Conservation (phyloP, 352 stramenopile genomes). For the Pythium chondricola region DNA sequence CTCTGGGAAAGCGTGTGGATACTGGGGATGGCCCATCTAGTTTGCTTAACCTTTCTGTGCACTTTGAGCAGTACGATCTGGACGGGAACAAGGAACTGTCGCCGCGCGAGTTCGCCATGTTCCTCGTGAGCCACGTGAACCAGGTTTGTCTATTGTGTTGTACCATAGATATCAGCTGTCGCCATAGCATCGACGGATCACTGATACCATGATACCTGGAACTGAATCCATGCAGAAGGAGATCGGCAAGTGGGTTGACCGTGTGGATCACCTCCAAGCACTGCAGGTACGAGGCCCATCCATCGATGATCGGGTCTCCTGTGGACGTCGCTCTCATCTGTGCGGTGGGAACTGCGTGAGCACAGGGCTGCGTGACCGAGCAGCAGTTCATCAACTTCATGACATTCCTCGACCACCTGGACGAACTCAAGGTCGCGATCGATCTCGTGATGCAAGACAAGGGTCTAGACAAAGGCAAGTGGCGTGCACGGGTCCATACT, state of each 20-base stretch:
- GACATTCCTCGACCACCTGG: conserved; percentile 73
- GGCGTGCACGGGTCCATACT: not conserved
- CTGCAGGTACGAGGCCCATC: conserved; percentile 31
- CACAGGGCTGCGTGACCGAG: conserved; percentile 63
- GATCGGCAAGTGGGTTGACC: conserved; percentile 75
- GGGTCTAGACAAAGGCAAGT: conserved; percentile 72
- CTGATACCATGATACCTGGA: no score
- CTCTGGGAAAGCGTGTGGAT: no score
- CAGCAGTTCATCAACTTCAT: conserved; percentile 85
- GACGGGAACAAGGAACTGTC: conserved; percentile 77
- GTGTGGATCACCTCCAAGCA: conserved; percentile 57
- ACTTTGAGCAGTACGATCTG: conserved; percentile 88
- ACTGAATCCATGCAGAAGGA: conserved; percentile 49
- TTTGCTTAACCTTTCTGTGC: conserved; percentile 42
- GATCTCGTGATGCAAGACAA: conserved; percentile 74
- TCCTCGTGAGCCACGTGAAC: conserved; percentile 80
- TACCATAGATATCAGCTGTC: not conserved
- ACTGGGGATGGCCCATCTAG: not conserved
- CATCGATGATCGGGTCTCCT: not conserved
- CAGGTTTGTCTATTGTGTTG: conserved; percentile 37
- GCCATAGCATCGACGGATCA: not conserved
- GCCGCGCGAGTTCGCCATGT: conserved; percentile 82
- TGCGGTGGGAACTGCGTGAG: no score
- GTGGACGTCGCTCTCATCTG: not conserved
- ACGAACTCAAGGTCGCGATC: conserved; percentile 83